Evolutionary conservation across 257 asterid species (phyloP).

Genomic region (Solanum infundibuliforme): DNA sequence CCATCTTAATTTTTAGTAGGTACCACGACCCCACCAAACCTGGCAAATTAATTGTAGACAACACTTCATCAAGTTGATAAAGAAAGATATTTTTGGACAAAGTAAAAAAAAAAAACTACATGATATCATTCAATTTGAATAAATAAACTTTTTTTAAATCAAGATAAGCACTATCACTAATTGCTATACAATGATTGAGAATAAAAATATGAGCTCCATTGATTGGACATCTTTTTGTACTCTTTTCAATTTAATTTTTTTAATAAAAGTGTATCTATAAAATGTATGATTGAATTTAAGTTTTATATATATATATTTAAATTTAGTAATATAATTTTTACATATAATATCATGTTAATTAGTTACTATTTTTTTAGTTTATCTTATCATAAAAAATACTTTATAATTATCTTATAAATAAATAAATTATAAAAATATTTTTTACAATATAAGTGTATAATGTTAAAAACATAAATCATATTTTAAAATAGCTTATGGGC

Average conservation of each 20-base stretch:
- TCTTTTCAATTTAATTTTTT: not conserved
- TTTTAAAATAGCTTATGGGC: not conserved
- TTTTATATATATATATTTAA: not conserved
- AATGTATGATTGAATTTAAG: not conserved
- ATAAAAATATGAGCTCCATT: not conserved
- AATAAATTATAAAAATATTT: not conserved
- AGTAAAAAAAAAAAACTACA: not conserved
- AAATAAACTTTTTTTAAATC: not conserved
- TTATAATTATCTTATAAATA: not conserved
- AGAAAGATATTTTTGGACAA: not conserved
- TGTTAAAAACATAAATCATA: not conserved
- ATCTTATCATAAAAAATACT: not conserved
- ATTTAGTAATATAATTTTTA: not conserved
- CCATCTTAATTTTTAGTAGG: not conserved
- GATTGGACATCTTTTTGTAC: not conserved
- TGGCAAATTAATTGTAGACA: not conserved
- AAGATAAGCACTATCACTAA: not conserved
- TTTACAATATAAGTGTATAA: not conserved
- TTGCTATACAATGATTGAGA: not conserved
- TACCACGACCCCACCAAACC: not conserved
- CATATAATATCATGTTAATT: not conserved
- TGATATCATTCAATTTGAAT: not conserved
- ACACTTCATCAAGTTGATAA: not conserved
- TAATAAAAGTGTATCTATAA: not conserved
- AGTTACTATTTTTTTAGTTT: not conserved